A percentile compares a stretch with the other conserved stretches of the same genome.
phyloP scores from a whole-genome alignment of 495 filamentous ascomycete species.

The Clavariopsis aquatica region DNA sequence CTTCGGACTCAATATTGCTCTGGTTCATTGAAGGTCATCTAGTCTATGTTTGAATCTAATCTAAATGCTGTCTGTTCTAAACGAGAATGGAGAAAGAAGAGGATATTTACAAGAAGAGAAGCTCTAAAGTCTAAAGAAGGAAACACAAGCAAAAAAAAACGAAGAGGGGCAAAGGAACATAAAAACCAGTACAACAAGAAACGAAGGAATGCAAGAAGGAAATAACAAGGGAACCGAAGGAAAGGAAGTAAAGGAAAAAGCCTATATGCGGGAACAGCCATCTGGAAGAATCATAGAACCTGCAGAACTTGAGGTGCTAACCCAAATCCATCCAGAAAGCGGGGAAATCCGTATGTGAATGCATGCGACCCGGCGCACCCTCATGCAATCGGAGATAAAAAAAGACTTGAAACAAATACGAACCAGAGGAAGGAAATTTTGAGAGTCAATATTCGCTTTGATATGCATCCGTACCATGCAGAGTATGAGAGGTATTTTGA shows the following conservation, averaged over 20 bases:
- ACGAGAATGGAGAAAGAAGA: neutral
- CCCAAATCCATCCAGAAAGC: neutral
- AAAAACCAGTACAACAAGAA: neutral
- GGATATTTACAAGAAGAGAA: conserved; percentile 1
- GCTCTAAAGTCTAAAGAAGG: neutral
- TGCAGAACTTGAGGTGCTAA: neutral
- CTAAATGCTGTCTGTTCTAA: neutral
- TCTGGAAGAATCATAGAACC: neutral
- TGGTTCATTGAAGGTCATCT: conserved; percentile 1
- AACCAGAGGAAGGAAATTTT: neutral
- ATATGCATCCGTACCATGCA: conserved; percentile 6
- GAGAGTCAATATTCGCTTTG: neutral
- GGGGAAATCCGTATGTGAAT: neutral
- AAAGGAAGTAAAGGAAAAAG: neutral
- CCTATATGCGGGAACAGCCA: too few relatives aligned
- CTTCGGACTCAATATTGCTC: conserved; percentile 7
- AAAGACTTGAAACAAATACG: neutral
- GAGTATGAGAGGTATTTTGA: conserved; percentile 8
- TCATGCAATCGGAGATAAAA: neutral
- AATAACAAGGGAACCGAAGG: neutral
- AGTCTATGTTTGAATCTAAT: neutral
- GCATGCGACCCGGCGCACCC: neutral
- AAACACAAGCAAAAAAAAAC: neutral
- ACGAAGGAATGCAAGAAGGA: neutral
- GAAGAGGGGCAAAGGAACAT: neutral